phyloP scores from a whole-genome alignment of 2,329 filamentous ascomycete species.

The Phialophora macrospora region DNA sequence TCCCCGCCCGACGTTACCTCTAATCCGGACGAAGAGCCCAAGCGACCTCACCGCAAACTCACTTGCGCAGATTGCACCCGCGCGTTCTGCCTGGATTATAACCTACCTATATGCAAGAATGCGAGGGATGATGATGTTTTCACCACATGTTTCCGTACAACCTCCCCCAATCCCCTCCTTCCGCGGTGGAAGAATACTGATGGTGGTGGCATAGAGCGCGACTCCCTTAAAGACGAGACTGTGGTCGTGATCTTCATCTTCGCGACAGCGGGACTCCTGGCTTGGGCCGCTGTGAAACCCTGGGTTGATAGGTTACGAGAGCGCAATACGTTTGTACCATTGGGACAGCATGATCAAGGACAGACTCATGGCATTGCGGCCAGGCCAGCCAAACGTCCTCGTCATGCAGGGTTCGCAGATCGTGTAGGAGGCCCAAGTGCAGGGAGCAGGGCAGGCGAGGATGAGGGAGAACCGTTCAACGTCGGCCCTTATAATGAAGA shows the following conservation, averaged over 20 bases:
- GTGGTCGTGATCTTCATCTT: conserved; percentile 70
- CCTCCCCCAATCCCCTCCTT: background rate
- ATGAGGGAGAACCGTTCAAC: background rate
- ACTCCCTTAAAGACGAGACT: conserved; percentile 69
- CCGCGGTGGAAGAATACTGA: background rate
- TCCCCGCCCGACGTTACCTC: conserved; percentile 26
- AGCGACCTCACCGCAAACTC: conserved; percentile 48
- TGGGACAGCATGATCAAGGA: conserved; percentile 20
- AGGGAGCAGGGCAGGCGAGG: background rate
- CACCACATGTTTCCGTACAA: conserved; percentile 68
- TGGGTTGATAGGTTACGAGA: conserved; percentile 34
- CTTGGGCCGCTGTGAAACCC: conserved; percentile 65
- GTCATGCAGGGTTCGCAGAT: background rate
- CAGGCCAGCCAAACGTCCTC: background rate
- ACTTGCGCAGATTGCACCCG: conserved; percentile 71
- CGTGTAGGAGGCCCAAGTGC: background rate
- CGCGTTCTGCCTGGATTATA: conserved; percentile 68
- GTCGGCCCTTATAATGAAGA: conserved; percentile 8
- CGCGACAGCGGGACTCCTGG: conserved; percentile 64
- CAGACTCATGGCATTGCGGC: background rate
- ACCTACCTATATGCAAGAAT: conserved; percentile 64
- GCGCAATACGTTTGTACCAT: conserved; percentile 20
- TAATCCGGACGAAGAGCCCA: background rate
- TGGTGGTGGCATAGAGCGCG: conserved; percentile 55
- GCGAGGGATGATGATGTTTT: conserved; percentile 68